Evolutionary conservation across 1,284 basidiomycete genomes (phyloP).

Genomic region (Fomes fomentarius): DNA sequence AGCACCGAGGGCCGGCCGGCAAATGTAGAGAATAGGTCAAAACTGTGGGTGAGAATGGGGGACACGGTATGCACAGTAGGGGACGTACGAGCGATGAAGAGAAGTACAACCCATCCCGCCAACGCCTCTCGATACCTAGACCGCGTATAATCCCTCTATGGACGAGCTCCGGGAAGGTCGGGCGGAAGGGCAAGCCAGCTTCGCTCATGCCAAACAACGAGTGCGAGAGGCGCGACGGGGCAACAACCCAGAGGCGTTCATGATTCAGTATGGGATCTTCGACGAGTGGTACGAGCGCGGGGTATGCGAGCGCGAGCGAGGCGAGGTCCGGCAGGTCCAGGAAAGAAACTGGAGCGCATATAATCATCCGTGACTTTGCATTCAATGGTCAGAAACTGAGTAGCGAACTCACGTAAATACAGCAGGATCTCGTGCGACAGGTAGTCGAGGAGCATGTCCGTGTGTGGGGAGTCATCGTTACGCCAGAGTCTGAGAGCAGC

Average conservation of each 20-base stretch:
- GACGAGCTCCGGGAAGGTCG: conserved; percentile 65
- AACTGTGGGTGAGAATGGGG: too few species aligned
- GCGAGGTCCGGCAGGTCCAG: conserved; percentile 73
- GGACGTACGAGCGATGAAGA: conserved; percentile 59
- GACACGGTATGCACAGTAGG: not conserved
- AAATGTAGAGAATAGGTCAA: too few species aligned
- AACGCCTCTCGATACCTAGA: conserved; percentile 62
- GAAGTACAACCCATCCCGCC: conserved; percentile 65
- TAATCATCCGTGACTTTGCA: too few species aligned
- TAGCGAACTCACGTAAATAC: conserved; percentile 51
- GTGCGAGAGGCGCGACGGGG: conserved; percentile 68
- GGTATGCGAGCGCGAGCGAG: conserved; percentile 49
- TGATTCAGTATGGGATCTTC: conserved; percentile 65
- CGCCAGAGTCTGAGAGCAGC: too few species aligned
- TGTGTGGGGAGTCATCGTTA: not conserved
- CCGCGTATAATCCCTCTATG: conserved; percentile 71
- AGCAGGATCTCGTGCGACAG: conserved; percentile 60
- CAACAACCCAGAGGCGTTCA: conserved; percentile 58
- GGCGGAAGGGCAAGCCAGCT: conserved; percentile 57
- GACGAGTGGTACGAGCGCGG: conserved; percentile 49
- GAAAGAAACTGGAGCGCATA: conserved; percentile 53
- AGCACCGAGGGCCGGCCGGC: too few species aligned
- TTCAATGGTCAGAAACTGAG: not conserved
- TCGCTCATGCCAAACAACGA: conserved; percentile 60
- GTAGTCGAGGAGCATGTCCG: conserved; percentile 18